phyloP scores from a whole-genome alignment of 2,329 filamentous ascomycete species.

The Mycocentrospora acerina region DNA sequence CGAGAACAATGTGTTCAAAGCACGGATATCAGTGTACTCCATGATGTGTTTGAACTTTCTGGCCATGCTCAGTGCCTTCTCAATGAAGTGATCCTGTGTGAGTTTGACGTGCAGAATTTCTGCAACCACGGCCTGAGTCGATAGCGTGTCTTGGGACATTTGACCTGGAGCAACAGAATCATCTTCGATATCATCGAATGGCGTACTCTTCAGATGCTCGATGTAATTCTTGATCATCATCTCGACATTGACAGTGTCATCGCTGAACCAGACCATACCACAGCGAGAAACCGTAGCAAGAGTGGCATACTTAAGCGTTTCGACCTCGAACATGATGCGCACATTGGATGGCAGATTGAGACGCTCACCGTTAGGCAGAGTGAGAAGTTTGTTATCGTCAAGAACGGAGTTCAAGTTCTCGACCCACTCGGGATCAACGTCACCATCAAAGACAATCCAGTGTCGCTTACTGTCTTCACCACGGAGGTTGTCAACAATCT shows the following conservation, averaged over 20 bases:
- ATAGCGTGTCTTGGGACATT: constrained; percentile 65
- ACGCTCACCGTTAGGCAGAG: constrained; percentile 95
- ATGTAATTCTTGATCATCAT: constrained; percentile 96
- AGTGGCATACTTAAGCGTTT: constrained; percentile 95
- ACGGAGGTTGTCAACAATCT: constrained; percentile 97
- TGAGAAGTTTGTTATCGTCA: constrained; percentile 98
- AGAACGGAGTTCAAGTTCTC: constrained; percentile 99
- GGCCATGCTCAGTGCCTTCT: constrained; percentile 74
- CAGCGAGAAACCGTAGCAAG: constrained; percentile 98
- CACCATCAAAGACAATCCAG: constrained; percentile 99
- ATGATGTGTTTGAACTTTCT: constrained; percentile 90
- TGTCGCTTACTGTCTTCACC: constrained; percentile 96
- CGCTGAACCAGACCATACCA: constrained; percentile 99
- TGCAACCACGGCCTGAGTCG: constrained; percentile 76
- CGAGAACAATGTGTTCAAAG: constrained; percentile 90
- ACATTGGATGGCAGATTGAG: constrained; percentile 93
- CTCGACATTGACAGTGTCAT: constrained; percentile 87
- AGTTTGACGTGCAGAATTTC: constrained; percentile 76
- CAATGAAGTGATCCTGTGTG: constrained; percentile 76
- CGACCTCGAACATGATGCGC: constrained; percentile 99
- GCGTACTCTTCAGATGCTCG: constrained; percentile 74
- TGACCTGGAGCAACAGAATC: constrained; percentile 67
- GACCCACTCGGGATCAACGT: constrained; percentile 99
- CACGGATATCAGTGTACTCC: constrained; percentile 91
- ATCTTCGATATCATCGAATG: constrained; percentile 95